phyloP scores from a whole-genome alignment of 2,329 filamentous ascomycete species.

The Lachnum nothofagi region DNA sequence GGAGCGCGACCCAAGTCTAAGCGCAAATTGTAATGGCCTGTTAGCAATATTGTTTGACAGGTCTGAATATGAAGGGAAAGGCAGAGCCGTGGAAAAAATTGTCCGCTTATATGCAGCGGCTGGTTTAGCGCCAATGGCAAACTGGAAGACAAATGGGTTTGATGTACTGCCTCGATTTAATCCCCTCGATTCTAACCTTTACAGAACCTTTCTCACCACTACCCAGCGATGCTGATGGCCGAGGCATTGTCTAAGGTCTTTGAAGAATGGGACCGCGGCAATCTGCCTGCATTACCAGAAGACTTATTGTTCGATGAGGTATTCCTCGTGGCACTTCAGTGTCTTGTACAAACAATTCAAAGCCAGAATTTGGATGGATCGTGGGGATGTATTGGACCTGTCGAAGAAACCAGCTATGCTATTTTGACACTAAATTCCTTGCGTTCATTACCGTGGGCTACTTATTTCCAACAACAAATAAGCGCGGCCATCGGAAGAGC shows the following conservation, averaged over 20 bases:
- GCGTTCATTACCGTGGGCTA: not conserved
- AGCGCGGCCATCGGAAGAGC: not conserved
- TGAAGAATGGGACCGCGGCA: not conserved
- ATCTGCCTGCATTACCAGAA: no score
- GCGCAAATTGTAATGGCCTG: conserved; percentile 2
- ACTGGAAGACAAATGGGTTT: conserved; percentile 4
- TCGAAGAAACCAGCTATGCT: not conserved
- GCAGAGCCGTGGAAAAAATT: not conserved
- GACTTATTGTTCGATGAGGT: not conserved
- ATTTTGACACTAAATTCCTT: not conserved
- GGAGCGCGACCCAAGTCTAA: not conserved
- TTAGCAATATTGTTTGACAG: no score
- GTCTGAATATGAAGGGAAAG: no score
- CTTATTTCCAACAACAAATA: not conserved
- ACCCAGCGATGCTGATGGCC: not conserved
- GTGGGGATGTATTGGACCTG: not conserved
- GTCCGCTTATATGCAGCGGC: not conserved
- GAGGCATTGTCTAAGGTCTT: not conserved
- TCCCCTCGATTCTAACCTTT: not conserved
- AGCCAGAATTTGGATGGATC: not conserved
- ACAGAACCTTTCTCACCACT: not conserved
- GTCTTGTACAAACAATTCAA: not conserved
- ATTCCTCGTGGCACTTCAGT: not conserved
- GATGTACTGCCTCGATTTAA: not conserved
- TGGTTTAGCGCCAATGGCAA: not conserved